Conservation (phyloP, 179 eudicot species). For the Vitellaria paradoxa region DNA sequence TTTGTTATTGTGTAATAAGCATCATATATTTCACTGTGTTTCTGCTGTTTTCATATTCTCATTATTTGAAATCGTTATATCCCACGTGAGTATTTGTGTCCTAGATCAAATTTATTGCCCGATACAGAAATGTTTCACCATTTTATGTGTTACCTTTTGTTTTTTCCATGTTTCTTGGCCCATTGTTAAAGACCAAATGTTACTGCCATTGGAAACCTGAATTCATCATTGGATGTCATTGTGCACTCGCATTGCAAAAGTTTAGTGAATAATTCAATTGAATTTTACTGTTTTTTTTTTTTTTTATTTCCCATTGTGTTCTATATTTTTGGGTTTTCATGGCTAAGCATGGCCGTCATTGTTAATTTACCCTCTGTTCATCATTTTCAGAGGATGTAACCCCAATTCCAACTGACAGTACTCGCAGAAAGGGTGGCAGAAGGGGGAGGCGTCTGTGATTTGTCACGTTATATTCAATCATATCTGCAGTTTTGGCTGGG, state of each 20-base stretch:
- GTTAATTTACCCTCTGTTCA: neutral
- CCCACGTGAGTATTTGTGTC: neutral
- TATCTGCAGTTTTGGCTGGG: neutral
- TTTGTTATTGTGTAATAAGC: neutral
- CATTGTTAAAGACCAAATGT: neutral
- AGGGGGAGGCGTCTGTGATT: constrained; percentile 87
- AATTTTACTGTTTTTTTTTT: neutral
- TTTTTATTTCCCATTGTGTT: no score
- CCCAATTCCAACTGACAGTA: constrained; percentile 91
- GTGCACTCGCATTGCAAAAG: neutral
- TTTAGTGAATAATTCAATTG: neutral
- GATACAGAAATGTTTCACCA: neutral
- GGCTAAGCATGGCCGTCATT: neutral
- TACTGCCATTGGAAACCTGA: neutral
- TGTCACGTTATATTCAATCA: neutral
- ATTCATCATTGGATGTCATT: neutral
- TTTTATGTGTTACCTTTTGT: neutral
- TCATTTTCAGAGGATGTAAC: constrained; percentile 81
- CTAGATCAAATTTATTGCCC: neutral
- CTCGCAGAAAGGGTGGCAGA: constrained; percentile 91
- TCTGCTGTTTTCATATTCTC: neutral
- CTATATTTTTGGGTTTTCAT: neutral
- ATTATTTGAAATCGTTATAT: neutral
- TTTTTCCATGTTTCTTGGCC: neutral
- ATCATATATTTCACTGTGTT: neutral